Evolutionary conservation across 306 rosid genomes (phyloP).

Genomic region (Cicer cuneatum): DNA sequence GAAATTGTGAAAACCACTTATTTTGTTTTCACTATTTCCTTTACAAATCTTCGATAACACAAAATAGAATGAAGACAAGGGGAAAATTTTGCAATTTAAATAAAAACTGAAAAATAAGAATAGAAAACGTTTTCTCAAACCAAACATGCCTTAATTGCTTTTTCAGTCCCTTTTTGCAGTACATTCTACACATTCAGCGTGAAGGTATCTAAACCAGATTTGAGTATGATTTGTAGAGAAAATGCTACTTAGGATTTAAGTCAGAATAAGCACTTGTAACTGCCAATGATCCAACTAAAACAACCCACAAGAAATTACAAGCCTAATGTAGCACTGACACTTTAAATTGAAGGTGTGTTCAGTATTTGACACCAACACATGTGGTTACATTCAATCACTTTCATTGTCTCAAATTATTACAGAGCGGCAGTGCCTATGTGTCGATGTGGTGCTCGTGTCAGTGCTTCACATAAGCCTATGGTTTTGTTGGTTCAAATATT

Average conservation of each 20-base stretch:
- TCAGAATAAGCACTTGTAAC: slow-evolving; percentile 33
- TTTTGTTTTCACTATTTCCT: too few species aligned
- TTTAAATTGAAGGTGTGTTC: background rate
- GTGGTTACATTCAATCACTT: background rate
- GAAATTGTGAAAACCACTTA: background rate
- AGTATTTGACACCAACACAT: background rate
- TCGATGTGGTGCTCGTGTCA: background rate
- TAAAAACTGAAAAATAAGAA: background rate
- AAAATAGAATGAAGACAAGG: too few species aligned
- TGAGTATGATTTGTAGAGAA: background rate
- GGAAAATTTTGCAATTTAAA: too few species aligned
- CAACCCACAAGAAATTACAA: slow-evolving; percentile 26
- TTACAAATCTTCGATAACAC: too few species aligned
- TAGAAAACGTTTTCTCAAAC: background rate
- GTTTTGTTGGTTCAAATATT: slow-evolving; percentile 8
- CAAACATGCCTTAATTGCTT: background rate
- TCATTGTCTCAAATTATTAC: background rate
- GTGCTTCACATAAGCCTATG: slow-evolving; percentile 11
- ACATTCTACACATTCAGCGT: slow-evolving; percentile 36
- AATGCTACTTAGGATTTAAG: slow-evolving; percentile 3
- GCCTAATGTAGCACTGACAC: background rate
- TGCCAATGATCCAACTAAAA: slow-evolving; percentile 25
- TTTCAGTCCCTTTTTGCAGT: background rate
- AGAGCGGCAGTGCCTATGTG: background rate
- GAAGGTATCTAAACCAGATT: background rate